Percentiles rank a stretch among this genome's conserved stretches.
Evolutionary conservation across 805 yeast genomes (phyloP).

Genomic region (Hanseniaspora lachancei): DNA sequence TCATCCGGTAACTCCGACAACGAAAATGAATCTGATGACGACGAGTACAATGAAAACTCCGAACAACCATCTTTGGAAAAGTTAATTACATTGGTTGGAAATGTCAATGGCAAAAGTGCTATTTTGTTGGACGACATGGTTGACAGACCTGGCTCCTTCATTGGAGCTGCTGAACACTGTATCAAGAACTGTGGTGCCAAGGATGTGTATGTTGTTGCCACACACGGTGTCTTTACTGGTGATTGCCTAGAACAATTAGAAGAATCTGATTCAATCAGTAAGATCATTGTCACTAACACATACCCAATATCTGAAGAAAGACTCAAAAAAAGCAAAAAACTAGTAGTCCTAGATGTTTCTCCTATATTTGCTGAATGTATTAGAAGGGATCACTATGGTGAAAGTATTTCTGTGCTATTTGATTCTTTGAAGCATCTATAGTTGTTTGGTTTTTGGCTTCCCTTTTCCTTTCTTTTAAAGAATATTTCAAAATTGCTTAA

Average conservation of each 20-base stretch:
- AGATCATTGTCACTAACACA: constrained; percentile 89
- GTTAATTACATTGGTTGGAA: constrained; percentile 90
- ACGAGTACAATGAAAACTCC: constrained; percentile 62
- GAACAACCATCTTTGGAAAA: constrained; percentile 43
- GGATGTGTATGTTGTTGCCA: constrained; percentile 77
- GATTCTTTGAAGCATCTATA: constrained; percentile 58
- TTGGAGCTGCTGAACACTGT: constrained; percentile 97
- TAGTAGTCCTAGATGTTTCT: constrained; percentile 82
- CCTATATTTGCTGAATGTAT: constrained; percentile 96
- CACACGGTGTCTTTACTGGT: constrained; percentile 89
- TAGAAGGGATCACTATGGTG: constrained; percentile 97
- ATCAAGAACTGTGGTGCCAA: constrained; percentile 93
- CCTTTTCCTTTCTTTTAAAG: too few species aligned
- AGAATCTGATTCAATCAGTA: constrained; percentile 70
- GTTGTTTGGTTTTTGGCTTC: neutral
- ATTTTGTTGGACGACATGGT: constrained; percentile 93
- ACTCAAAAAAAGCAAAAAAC: constrained; percentile 46
- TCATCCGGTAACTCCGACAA: constrained; percentile 19
- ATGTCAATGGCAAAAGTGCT: constrained; percentile 82
- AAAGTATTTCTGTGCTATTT: constrained; percentile 82
- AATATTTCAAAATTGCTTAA: neutral
- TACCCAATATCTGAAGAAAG: constrained; percentile 69
- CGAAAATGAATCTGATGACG: constrained; percentile 61
- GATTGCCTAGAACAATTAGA: constrained; percentile 71
- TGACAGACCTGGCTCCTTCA: constrained; percentile 84